phyloP scores from a whole-genome alignment of 805 yeast species.

The Saccharomycopsis javanensis region DNA sequence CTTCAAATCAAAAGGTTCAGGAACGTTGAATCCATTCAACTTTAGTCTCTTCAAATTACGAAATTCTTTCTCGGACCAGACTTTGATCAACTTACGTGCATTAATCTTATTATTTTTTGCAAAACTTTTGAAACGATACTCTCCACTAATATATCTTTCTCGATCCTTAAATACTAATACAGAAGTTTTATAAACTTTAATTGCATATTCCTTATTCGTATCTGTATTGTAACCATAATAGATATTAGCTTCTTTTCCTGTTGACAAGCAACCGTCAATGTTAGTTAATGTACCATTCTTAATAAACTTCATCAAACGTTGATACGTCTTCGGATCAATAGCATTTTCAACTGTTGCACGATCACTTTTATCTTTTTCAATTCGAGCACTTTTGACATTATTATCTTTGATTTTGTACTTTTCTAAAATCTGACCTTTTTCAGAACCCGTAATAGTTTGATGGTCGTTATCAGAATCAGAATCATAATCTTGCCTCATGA shows the following conservation, averaged over 20 bases:
- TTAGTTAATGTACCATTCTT: conserved; percentile 76
- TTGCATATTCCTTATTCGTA: conserved; percentile 57
- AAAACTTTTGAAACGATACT: conserved; percentile 79
- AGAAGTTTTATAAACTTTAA: conserved; percentile 92
- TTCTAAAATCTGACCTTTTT: conserved; percentile 42
- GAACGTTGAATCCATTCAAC: conserved; percentile 78
- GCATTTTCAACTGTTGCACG: conserved; percentile 97
- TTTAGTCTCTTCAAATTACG: conserved; percentile 80
- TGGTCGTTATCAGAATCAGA: conserved; percentile 5
- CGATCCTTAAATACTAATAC: conserved; percentile 95
- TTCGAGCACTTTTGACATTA: conserved; percentile 44
- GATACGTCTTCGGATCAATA: conserved; percentile 85
- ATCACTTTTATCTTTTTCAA: conserved; percentile 74
- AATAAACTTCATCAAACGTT: conserved; percentile 70
- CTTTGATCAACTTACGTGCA: conserved; percentile 93
- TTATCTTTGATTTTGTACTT: conserved; percentile 56
- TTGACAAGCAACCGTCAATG: conserved; percentile 87
- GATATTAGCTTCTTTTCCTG: conserved; percentile 99
- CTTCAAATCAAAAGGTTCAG: conserved; percentile 82
- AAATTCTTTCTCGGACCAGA: conserved; percentile 98
- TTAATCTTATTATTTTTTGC: conserved; percentile 68
- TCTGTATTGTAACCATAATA: conserved; percentile 58
- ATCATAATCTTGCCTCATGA: not conserved
- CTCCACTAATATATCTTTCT: conserved; percentile 94
- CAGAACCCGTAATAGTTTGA: conserved; percentile 6